These are phyloP conservation scores for Tillandsia fasciculata DNA, from an alignment of 176 grass and related monocot species.

Conservation along the genomic window DNA sequence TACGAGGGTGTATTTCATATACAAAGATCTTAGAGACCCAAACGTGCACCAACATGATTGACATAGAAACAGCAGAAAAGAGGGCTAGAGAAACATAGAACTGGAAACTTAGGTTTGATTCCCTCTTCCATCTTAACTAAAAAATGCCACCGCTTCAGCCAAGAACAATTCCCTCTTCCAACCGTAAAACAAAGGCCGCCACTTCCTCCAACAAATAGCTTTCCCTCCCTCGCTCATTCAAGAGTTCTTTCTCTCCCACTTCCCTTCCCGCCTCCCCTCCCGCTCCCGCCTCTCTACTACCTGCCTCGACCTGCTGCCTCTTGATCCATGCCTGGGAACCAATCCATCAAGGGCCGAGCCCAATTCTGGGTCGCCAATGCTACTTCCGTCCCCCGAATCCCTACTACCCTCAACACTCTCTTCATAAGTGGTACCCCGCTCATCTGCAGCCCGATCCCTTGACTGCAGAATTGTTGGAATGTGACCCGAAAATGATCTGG, in stretches of 20 bases:
- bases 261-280: slow-evolving; percentile 57
- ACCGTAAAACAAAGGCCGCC: not conserved
- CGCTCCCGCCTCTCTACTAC: slow-evolving; percentile 55
- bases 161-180: too few species aligned
- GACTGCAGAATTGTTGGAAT: slow-evolving; percentile 80
- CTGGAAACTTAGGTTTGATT: too few species aligned
- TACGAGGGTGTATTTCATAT: not conserved
- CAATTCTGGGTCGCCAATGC: slow-evolving; percentile 61
- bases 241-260: slow-evolving; percentile 84
- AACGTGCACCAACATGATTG: too few species aligned
- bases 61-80: too few species aligned
- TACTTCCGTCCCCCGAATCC: slow-evolving; percentile 68
- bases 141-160: too few species aligned
- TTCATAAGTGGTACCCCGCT: slow-evolving; percentile 29
- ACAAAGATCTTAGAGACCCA: not conserved
- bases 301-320: slow-evolving; percentile 48
- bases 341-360: slow-evolving; percentile 40
- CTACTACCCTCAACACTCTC: slow-evolving; percentile 58
- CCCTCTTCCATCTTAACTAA: too few species aligned
- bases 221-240: not conserved
- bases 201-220: not conserved
- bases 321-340: slow-evolving; percentile 35
- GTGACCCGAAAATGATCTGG: slow-evolving; percentile 44
- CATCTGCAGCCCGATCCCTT: slow-evolving; percentile 45
- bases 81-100: too few species aligned